phyloP scores from a whole-genome alignment of 2,329 filamentous ascomycete species.

The Beauveria medogensis region DNA sequence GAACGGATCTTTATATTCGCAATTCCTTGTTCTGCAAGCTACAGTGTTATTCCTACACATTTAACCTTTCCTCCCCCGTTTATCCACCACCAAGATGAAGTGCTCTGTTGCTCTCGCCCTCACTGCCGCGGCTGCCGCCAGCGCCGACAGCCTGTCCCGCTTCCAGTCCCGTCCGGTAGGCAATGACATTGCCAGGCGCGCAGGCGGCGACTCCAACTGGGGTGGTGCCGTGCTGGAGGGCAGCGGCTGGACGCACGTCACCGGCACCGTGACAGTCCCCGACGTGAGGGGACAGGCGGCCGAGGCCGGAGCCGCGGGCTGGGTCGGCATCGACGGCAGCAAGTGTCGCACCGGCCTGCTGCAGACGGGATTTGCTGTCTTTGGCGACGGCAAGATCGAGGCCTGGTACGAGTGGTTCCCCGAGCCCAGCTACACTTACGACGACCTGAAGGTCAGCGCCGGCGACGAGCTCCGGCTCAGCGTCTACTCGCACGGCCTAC shows the following conservation, averaged over 20 bases:
- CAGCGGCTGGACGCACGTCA: slow-evolving; percentile 1
- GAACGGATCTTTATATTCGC: neutral
- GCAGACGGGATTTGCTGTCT: slow-evolving; percentile 5
- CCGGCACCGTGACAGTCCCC: neutral
- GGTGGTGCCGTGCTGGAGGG: slow-evolving; percentile 4
- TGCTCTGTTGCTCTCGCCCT: neutral
- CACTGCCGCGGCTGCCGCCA: neutral
- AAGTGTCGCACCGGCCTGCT: neutral
- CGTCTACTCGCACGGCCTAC: slow-evolving; percentile 17
- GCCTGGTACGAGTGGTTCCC: slow-evolving; percentile 10
- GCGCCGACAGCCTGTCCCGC: neutral
- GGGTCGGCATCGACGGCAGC: slow-evolving; percentile 11
- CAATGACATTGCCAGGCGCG: neutral
- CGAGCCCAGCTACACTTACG: slow-evolving; percentile 5
- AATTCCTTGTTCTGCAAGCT: neutral
- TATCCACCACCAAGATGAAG: neutral
- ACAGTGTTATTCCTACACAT: neutral
- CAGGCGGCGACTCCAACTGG: neutral
- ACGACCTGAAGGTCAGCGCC: slow-evolving; percentile 15
- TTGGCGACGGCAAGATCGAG: slow-evolving; percentile 4
- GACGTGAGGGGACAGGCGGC: neutral
- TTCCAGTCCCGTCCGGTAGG: neutral
- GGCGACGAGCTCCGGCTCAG: slow-evolving; percentile 25
- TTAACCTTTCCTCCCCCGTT: neutral
- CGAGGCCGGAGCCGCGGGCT: neutral